These are phyloP conservation scores for Simmondsia chinensis DNA, from an alignment of 148 eudicot genomes.

Conservation along the genomic window DNA sequence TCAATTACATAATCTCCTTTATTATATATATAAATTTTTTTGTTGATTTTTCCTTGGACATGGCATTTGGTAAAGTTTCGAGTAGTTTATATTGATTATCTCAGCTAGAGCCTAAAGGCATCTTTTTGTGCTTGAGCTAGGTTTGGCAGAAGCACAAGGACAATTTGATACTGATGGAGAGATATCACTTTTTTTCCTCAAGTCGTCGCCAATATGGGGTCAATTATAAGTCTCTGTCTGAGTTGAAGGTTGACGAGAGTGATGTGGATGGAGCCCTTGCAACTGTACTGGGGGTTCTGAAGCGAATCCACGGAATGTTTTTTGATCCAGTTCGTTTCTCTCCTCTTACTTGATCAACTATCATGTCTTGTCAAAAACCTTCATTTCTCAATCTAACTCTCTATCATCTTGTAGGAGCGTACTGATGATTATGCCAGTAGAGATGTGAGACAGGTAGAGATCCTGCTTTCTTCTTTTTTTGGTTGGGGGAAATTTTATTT, in stretches of 20 bases:
- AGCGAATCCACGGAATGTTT: slow-evolving; percentile 51
- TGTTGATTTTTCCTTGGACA: too few species aligned
- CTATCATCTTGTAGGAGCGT: slow-evolving; percentile 24
- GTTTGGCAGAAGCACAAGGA: slow-evolving; percentile 87
- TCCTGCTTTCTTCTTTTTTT: neutral
- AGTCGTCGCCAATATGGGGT: slow-evolving; percentile 69
- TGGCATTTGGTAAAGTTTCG: neutral
- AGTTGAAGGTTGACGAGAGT: slow-evolving; percentile 70
- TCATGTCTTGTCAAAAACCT: neutral
- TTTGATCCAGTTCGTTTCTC: slow-evolving; percentile 49
- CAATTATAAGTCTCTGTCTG: slow-evolving; percentile 53
- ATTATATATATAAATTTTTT: too few species aligned
- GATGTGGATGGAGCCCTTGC: slow-evolving; percentile 88
- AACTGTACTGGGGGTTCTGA: slow-evolving; percentile 56
- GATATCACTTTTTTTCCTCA: slow-evolving; percentile 83
- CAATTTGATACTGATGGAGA: slow-evolving; percentile 83
- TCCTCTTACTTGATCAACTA: neutral
- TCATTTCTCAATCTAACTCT: neutral
- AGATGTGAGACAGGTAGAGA: slow-evolving; percentile 66
- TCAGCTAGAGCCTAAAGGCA: neutral
- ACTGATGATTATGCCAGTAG: slow-evolving; percentile 33
- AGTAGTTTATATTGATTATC: neutral
- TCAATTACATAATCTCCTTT: too few species aligned
- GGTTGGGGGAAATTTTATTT: neutral
- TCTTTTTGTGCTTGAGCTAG: slow-evolving; percentile 13